Percentiles rank a stretch among this genome's conserved stretches.
These are phyloP conservation scores for Vachellia pachyceras DNA, from an alignment of 306 rosid genomes.

Conservation along the genomic window DNA sequence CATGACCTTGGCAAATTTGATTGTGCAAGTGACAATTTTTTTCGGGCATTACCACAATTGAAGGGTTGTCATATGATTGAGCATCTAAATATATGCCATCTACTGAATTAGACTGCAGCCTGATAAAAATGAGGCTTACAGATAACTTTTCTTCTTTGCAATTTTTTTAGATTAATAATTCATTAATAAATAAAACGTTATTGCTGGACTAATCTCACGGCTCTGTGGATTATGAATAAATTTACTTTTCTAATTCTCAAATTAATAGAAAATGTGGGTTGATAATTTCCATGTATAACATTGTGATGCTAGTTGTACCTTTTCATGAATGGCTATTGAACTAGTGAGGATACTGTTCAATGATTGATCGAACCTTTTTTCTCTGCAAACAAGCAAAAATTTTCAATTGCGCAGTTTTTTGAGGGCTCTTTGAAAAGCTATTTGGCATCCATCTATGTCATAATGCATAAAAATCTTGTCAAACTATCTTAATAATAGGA, in stretches of 20 bases:
- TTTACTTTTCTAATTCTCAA: background rate
- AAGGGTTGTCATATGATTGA: background rate
- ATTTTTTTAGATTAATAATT: background rate
- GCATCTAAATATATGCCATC: background rate
- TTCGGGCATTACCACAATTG: background rate
- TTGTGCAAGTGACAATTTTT: background rate
- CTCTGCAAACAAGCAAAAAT: background rate
- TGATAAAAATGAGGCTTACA: background rate
- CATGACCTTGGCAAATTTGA: background rate
- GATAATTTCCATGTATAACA: background rate
- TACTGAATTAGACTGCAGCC: background rate
- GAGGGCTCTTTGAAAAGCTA: background rate
- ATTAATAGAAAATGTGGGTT: background rate
- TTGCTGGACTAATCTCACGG: background rate
- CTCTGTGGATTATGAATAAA: background rate
- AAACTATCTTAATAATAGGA: background rate
- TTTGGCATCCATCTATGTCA: background rate
- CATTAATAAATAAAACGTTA: background rate
- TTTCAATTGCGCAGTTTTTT: background rate
- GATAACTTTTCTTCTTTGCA: background rate
- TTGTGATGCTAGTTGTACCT: background rate
- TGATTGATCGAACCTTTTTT: background rate
- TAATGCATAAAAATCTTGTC: background rate
- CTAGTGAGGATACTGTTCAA: background rate
- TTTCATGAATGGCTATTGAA: slow-evolving; percentile 1